phyloP scores from a whole-genome alignment of 2,329 filamentous ascomycete species.

The Ceratocystis eucalypticola region DNA sequence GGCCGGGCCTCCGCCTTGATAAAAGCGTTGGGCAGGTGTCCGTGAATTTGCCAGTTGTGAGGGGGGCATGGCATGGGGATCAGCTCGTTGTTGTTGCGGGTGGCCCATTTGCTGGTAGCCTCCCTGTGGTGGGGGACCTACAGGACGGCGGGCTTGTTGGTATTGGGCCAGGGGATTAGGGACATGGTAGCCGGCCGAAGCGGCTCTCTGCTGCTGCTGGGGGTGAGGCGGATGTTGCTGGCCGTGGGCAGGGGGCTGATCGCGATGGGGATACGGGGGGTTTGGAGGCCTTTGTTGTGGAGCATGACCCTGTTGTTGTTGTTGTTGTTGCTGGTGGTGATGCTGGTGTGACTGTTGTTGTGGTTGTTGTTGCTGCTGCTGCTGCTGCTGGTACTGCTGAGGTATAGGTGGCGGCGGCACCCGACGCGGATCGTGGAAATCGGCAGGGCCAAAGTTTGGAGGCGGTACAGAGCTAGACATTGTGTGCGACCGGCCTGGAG shows the following conservation, averaged over 20 bases:
- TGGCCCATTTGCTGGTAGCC: slow-evolving; percentile 14
- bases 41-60: slow-evolving; percentile 28
- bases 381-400: slow-evolving; percentile 27
- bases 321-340: not conserved
- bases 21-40: slow-evolving; percentile 39
- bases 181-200: slow-evolving; percentile 36
- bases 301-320: not conserved
- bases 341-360: slow-evolving; percentile 22
- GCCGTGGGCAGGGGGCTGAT: not conserved
- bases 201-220: slow-evolving; percentile 36
- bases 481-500: slow-evolving; percentile 80
- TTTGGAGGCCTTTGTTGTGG: slow-evolving; percentile 7
- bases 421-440: slow-evolving; percentile 30
- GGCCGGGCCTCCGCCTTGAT: slow-evolving; percentile 45
- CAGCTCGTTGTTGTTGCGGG: slow-evolving; percentile 29
- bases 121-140: slow-evolving; percentile 33
- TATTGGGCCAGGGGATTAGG: slow-evolving; percentile 34
- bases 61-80: slow-evolving; percentile 42
- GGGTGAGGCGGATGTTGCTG: slow-evolving; percentile 11
- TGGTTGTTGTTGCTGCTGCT: slow-evolving; percentile 26
- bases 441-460: slow-evolving; percentile 35
- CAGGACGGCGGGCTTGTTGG: slow-evolving; percentile 28
- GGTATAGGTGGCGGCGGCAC: slow-evolving; percentile 26
- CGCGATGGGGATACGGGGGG: slow-evolving; percentile 1
- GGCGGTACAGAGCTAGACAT: slow-evolving; percentile 69